These are phyloP conservation scores for Remersonia thermophila DNA, from an alignment of 2,329 filamentous ascomycete species.

Conservation along the genomic window DNA sequence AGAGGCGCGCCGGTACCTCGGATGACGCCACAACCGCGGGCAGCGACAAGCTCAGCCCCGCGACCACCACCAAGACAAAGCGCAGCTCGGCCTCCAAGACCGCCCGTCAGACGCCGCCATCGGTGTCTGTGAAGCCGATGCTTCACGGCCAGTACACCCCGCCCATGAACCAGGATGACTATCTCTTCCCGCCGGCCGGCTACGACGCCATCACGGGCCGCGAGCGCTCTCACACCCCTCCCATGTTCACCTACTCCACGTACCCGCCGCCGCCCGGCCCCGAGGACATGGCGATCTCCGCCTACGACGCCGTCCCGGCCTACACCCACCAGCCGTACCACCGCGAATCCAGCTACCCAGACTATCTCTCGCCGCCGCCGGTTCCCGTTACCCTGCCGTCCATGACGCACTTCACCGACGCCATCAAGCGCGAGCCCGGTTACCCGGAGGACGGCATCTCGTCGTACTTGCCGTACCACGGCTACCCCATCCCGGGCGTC, in stretches of 20 bases:
- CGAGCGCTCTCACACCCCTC: constrained; percentile 59
- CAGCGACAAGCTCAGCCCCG: constrained; percentile 24
- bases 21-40: constrained; percentile 19
- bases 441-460: constrained; percentile 44
- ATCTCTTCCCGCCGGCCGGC: constrained; percentile 43
- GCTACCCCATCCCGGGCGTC: constrained; percentile 49
- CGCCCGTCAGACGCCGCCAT: constrained; percentile 19
- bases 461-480: constrained; percentile 42
- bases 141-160: constrained; percentile 47
- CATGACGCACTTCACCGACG: constrained; percentile 50
- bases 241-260: constrained; percentile 49
- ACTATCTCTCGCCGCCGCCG: constrained; percentile 34
- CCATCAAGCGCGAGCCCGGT: constrained; percentile 51
- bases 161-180: constrained; percentile 52
- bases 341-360: constrained; percentile 34
- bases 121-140: constrained; percentile 23
- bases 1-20: constrained; percentile 54
- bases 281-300: constrained; percentile 49
- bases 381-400: constrained; percentile 50
- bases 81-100: constrained; percentile 25
- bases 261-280: constrained; percentile 49
- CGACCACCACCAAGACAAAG: constrained; percentile 31
- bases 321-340: constrained; percentile 39
- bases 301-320: constrained; percentile 41
- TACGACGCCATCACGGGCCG: constrained; percentile 43